A percentile compares a stretch with the other conserved stretches of the same genome.
Evolutionary conservation across 768 basidiomycete species (phyloP).

Genomic region (Imleria badia): DNA sequence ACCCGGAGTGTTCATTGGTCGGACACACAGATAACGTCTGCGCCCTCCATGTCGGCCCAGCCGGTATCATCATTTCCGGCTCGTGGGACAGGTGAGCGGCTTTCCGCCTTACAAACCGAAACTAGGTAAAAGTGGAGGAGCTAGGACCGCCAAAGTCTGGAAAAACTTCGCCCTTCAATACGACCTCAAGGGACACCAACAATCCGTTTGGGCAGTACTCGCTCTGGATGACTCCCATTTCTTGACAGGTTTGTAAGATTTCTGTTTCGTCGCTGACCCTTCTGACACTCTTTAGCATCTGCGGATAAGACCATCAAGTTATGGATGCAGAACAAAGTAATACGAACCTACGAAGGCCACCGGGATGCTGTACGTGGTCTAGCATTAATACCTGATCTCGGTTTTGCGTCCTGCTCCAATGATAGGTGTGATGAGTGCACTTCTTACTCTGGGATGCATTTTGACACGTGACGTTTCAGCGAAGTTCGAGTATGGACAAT

Average conservation of each 20-base stretch:
- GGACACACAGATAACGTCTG: conserved; percentile 94
- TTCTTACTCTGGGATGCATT: neutral
- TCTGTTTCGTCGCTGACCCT: neutral
- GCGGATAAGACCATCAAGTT: conserved; percentile 94
- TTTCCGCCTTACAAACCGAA: neutral
- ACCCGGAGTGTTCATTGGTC: conserved; percentile 79
- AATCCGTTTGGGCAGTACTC: conserved; percentile 93
- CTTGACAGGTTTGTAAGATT: conserved; percentile 67
- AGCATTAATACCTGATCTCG: conserved; percentile 75
- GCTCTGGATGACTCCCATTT: conserved; percentile 73
- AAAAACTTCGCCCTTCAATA: conserved; percentile 68
- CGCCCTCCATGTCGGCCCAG: conserved; percentile 66
- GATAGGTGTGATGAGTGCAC: conserved; percentile 60
- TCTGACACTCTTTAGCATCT: conserved; percentile 56
- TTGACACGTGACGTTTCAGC: conserved; percentile 40
- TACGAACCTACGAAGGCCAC: conserved; percentile 83
- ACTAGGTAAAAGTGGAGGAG: conserved; percentile 1
- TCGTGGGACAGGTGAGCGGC: conserved; percentile 90
- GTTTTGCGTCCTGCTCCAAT: conserved; percentile 95
- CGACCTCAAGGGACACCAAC: conserved; percentile 81
- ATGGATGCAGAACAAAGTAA: conserved; percentile 74
- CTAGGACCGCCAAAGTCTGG: conserved; percentile 94
- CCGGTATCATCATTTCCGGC: conserved; percentile 84
- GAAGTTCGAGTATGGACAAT: conserved; percentile 93
- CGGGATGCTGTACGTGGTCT: conserved; percentile 89